Conservation (phyloP, 352 stramenopile genomes). For the Phytophthora brassicae region DNA sequence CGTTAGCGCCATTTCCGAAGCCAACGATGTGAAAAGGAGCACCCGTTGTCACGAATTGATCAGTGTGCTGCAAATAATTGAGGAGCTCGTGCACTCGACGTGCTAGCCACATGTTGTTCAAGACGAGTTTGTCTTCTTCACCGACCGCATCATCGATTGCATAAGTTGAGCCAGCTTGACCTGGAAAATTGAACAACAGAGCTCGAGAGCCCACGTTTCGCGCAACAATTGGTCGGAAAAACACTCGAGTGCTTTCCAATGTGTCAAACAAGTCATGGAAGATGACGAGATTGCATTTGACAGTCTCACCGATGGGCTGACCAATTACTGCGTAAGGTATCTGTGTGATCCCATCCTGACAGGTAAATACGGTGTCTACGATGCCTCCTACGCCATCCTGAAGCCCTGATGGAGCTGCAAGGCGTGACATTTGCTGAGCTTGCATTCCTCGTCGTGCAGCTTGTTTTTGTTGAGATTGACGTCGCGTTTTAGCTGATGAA, state of each 20-base stretch:
- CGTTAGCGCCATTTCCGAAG: slow-evolving; percentile 88
- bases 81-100: slow-evolving; percentile 87
- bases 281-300: slow-evolving; percentile 89
- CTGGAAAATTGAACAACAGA: slow-evolving; percentile 91
- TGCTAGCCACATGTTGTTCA: slow-evolving; percentile 89
- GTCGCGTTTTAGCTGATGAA: slow-evolving; percentile 12
- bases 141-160: slow-evolving; percentile 25
- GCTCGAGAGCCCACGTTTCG: slow-evolving; percentile 81
- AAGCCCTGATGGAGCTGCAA: slow-evolving; percentile 51
- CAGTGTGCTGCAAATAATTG: slow-evolving; percentile 65
- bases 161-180: slow-evolving; percentile 84
- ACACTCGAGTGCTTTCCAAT: slow-evolving; percentile 86
- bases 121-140: slow-evolving; percentile 38
- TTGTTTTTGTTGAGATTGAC: slow-evolving; percentile 28
- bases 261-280: slow-evolving; percentile 95
- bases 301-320: slow-evolving; percentile 50
- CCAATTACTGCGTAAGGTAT: slow-evolving; percentile 86
- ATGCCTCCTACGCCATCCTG: slow-evolving; percentile 31
- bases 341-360: slow-evolving; percentile 69
- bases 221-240: slow-evolving; percentile 81
- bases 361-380: slow-evolving; percentile 57
- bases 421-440: slow-evolving; percentile 72
- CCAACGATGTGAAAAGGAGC: slow-evolving; percentile 88
- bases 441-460: slow-evolving; percentile 59
- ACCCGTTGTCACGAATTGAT: slow-evolving; percentile 63